Conservation (phyloP, 139 green algal genomes). For the Chlamydomonas sp. region DNA sequence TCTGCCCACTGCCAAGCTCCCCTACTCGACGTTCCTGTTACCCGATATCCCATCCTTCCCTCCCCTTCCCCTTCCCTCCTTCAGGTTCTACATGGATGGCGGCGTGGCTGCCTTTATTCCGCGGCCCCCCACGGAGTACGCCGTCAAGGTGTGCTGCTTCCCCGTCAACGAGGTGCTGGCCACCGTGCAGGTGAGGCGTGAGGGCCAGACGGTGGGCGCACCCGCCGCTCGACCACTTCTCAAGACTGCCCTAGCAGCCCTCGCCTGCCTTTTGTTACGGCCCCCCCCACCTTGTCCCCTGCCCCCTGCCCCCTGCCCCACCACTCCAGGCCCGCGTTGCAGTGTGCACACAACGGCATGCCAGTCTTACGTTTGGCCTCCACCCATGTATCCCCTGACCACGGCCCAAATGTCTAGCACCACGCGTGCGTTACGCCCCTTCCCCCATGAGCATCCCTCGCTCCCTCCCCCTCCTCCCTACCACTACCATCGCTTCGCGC, state of each 20-base stretch:
- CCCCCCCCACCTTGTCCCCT: too few relatives aligned
- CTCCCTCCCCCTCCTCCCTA: too few relatives aligned
- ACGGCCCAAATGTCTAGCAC: too few relatives aligned
- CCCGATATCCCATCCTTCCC: not conserved
- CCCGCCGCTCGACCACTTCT: not conserved
- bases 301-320: not conserved
- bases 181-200: constrained; percentile 43
- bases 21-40: too few relatives aligned
- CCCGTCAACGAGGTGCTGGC: constrained; percentile 50
- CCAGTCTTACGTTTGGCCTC: not conserved
- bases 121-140: not conserved
- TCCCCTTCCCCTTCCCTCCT: not conserved
- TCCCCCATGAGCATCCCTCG: too few relatives aligned
- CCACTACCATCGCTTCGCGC: too few relatives aligned
- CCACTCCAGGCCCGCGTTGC: not conserved
- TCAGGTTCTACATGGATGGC: constrained; percentile 45
- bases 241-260: too few relatives aligned
- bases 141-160: constrained; percentile 78
- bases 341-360: not conserved
- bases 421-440: too few relatives aligned
- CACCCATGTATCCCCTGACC: too few relatives aligned
- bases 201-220: not conserved
- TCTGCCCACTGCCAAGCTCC: too few relatives aligned
- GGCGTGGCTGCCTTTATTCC: constrained; percentile 46
- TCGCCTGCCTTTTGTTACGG: too few relatives aligned